phyloP scores from a whole-genome alignment of 176 grass and related monocot genomes.

The Bromus sterilis region DNA sequence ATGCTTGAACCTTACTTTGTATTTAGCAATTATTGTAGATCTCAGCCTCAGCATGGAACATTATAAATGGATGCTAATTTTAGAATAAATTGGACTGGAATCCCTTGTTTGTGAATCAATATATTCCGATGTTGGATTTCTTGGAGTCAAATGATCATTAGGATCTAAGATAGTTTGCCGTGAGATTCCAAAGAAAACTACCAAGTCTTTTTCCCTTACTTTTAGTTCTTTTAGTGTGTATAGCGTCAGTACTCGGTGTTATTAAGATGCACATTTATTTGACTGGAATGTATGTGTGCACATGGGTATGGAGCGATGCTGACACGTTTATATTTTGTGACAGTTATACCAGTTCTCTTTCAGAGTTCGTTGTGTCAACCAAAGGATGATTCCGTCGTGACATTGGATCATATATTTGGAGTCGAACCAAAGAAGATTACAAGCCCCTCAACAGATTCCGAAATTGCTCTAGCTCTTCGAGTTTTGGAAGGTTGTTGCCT shows the following conservation, averaged over 20 bases:
- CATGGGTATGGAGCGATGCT: conserved; percentile 25
- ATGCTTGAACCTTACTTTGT: neutral
- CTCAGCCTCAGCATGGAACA: neutral
- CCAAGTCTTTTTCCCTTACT: neutral
- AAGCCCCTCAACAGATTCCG: conserved; percentile 70
- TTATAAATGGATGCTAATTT: neutral
- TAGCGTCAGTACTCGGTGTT: neutral
- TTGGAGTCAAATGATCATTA: neutral
- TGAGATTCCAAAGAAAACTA: neutral
- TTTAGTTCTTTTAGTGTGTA: neutral
- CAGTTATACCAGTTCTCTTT: conserved; percentile 99
- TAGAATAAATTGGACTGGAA: neutral
- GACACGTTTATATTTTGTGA: conserved; percentile 54
- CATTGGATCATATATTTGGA: conserved; percentile 74
- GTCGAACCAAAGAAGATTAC: conserved; percentile 72
- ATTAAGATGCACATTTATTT: neutral
- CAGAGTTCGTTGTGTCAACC: conserved; percentile 76
- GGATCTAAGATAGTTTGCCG: neutral
- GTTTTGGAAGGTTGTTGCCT: conserved; percentile 97
- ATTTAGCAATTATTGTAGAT: neutral
- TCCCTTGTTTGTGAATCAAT: neutral
- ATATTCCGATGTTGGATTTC: neutral
- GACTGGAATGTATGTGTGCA: neutral
- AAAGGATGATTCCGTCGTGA: conserved; percentile 59
- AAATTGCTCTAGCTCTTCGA: conserved; percentile 95